Conservation (phyloP, 2,329 filamentous ascomycete genomes). For the Clonostachys sp. region DNA sequence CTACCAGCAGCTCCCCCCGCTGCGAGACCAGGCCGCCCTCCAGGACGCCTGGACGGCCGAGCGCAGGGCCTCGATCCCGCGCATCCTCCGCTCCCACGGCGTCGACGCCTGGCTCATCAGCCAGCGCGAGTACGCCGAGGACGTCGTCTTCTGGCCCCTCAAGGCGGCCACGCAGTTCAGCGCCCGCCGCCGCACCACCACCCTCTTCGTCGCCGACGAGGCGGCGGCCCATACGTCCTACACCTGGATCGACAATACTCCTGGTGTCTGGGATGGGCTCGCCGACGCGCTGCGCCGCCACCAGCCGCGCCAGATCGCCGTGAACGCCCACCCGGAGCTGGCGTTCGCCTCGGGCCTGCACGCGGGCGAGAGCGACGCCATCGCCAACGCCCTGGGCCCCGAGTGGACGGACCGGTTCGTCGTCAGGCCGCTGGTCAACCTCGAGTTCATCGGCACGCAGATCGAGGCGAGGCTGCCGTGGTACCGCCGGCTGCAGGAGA, state of each 20-base stretch:
- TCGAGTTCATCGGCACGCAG: constrained; percentile 41
- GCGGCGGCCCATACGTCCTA: constrained; percentile 16
- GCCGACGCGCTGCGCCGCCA: constrained; percentile 25
- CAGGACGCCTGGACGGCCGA: background rate
- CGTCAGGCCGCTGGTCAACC: constrained; percentile 34
- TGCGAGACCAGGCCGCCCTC: too few relatives aligned
- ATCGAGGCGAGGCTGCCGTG: constrained; percentile 28
- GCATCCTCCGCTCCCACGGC: constrained; percentile 14
- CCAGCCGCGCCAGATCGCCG: constrained; percentile 28
- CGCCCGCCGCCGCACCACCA: constrained; percentile 41
- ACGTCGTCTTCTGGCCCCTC: constrained; percentile 46
- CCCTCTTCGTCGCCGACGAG: constrained; percentile 29
- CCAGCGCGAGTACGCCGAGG: constrained; percentile 46
- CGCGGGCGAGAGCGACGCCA: constrained; percentile 35
- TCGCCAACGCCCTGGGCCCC: constrained; percentile 13
- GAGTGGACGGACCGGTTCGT: constrained; percentile 33
- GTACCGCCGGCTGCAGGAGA: constrained; percentile 41
- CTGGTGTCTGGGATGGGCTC: constrained; percentile 33
- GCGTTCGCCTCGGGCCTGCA: constrained; percentile 42
- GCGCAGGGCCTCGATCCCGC: constrained; percentile 17
- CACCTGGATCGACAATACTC: constrained; percentile 41
- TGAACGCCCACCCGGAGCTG: constrained; percentile 38
- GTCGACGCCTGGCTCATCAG: constrained; percentile 11
- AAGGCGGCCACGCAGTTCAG: constrained; percentile 40
- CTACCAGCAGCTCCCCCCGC: too few relatives aligned